Base-by-base conservation (phyloP, 805 yeast species). In the Peterozyma xylosa region DNA sequence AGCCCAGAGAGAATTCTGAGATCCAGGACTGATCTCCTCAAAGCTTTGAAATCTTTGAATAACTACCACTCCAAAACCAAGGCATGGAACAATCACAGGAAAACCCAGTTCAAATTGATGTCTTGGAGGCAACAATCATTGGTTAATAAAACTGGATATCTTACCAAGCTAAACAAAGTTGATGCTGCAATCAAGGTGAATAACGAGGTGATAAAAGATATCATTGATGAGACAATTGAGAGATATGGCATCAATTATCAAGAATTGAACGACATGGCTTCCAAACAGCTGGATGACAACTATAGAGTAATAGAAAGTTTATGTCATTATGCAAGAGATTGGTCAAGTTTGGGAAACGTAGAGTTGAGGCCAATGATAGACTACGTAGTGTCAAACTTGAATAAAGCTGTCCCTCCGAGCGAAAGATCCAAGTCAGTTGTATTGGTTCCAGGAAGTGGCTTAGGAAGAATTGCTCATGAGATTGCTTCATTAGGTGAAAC, bases 361-460 rank as follows among this genome's bases (percentile, higher is more conserved):
- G 90, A 81, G 54, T 58, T 82, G 1, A 45, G 55, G 4, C 85
- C 85, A 0, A 58, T 87, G 38, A 50, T 77, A 30, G 55, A 66
- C 1, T 88, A 79, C 49, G 67, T 87, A 13, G 52, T 56, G 2
- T 39, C 50, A 0, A 77, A 77, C 37, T 57, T 83, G 16, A 54
- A 60, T 3, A 41, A 50, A 3, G 50, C 61, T 35, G 59, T 64
- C 49, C 67, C 52, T 6, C 48, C 38, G n/a, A 45, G 49, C 7
- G 59, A 63, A 30, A 53, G 62, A 34, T 14, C 45, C 0, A 62
- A 64, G 5, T 75, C 86, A 0, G 61, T 76, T 11, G 70, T 87
- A 0, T 62, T 90, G 3, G 75, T 86, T 1, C 97, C 98, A 0
- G 98, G 98, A 0, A 77, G 93, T 1, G 98, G 98, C 0, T 66